Base-by-base conservation (phyloP, 805 yeast genomes). In the Torulaspora delbrueckii region DNA sequence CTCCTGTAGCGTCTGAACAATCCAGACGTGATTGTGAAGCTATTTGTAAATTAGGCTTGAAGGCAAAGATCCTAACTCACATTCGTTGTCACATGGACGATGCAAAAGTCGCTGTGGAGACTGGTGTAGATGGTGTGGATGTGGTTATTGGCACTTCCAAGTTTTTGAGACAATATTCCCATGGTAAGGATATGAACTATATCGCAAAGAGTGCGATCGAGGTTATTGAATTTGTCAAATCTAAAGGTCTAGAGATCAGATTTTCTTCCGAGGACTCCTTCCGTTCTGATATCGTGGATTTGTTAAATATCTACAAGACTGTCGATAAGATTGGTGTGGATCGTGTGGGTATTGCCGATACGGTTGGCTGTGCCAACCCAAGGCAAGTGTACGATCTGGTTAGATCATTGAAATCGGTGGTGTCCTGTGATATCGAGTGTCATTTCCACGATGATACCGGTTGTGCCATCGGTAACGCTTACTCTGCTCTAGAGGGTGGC, bases 371-470 rank as follows among this genome's bases (percentile, higher is more conserved):
- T 69, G 99, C 99, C 54, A 91, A 91, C 75, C 99, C 99, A 60
- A 82, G 99, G 73, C 98, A 93, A 72, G 99, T 91, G 46, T 91
- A 91, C 70, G 98, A 93, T 73, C 78, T 91, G 58, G 95, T 91
- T 48, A 82, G 95, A 63, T 91, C 98, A 30, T 81, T 91, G 67
- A 87, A 83, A 72, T 81, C 90, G 8, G 96, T 91, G 42, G 97
- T 91, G 41, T 82, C 86, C 26, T 93, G 98, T 75, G 99, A 91
- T 67, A 91, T 91, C 61, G 99, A 91, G 75, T 87, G 96, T 69
- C 99, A 91, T 71, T 93, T 91, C 86, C 99, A 91, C 73, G 87
- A 91, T 66, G 99, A 91, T 70, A 91, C 99, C 24, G 99, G 99
- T 53, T 91, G 98, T 74, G 96, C 99, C 56, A 89, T 91, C 71